Evolutionary conservation across 2,329 filamentous ascomycete species (phyloP).

Genomic region (Xylaria hypoxylon): DNA sequence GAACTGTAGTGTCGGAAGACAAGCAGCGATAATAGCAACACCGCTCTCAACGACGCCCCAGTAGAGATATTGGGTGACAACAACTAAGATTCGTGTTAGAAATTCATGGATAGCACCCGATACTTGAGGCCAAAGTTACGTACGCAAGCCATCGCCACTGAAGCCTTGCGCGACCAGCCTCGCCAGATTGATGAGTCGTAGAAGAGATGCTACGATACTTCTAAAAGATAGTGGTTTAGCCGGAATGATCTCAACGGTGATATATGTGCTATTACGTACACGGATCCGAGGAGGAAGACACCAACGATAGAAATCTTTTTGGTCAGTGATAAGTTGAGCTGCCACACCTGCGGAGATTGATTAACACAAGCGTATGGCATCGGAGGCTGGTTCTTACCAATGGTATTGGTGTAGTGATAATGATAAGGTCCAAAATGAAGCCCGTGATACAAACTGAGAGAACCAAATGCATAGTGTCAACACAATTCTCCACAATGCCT

Average conservation of each 20-base stretch:
- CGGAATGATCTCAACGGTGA: not conserved
- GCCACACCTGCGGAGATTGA: conserved; percentile 20
- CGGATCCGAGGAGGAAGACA: conserved; percentile 31
- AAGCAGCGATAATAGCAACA: conserved; percentile 11
- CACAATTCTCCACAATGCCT: conserved; percentile 28
- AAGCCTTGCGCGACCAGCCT: conserved; percentile 11
- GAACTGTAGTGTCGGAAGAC: conserved; percentile 21
- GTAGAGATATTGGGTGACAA: conserved; percentile 7
- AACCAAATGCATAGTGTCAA: conserved; percentile 13
- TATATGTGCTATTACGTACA: conserved; percentile 18
- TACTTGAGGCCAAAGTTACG: not conserved
- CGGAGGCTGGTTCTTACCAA: conserved; percentile 30
- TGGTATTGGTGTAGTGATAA: conserved; percentile 40
- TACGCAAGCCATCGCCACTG: conserved; percentile 9
- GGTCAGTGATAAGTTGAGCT: conserved; percentile 16
- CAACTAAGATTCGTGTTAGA: not conserved
- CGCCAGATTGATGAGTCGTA: conserved; percentile 20
- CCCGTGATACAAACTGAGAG: conserved; percentile 38
- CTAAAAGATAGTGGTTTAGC: conserved; percentile 2
- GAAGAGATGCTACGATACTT: conserved; percentile 23
- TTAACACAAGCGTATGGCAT: conserved; percentile 6
- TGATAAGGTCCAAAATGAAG: conserved; percentile 37
- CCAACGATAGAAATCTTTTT: conserved; percentile 26
- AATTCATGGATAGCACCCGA: too few relatives aligned
- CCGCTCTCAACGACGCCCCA: conserved; percentile 16